Conservation (phyloP, 768 basidiomycete species). For the Cyclocybe aegerita region DNA sequence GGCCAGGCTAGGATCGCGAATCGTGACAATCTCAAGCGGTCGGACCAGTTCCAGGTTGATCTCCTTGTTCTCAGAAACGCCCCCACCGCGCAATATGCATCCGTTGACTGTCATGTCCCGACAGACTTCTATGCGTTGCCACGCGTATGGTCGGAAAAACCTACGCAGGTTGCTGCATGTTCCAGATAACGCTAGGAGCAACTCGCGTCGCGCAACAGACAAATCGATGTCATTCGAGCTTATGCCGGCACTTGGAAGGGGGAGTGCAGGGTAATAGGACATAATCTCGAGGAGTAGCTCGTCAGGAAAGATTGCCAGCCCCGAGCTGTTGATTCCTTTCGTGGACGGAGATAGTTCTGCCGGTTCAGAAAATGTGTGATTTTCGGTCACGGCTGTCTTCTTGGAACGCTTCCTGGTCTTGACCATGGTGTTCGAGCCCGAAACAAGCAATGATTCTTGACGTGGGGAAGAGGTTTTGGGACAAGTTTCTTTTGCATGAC, state of each 20-base stretch:
- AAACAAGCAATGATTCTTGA: no score
- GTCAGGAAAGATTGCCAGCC: slow-evolving; percentile 1
- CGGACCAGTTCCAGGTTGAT: slow-evolving; percentile 10
- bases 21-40: slow-evolving; percentile 23
- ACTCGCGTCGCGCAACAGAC: neutral
- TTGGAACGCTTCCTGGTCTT: no score
- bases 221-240: neutral
- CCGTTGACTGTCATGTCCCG: neutral
- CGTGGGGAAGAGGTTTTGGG: no score
- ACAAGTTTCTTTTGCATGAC: no score
- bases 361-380: no score
- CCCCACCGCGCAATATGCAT: neutral
- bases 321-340: neutral
- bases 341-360: no score
- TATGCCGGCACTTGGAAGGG: slow-evolving; percentile 1
- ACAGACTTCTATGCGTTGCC: slow-evolving; percentile 13
- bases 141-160: slow-evolving; percentile 7
- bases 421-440: no score
- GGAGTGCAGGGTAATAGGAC: neutral
- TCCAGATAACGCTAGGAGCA: slow-evolving; percentile 3
- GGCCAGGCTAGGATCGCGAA: slow-evolving; percentile 18
- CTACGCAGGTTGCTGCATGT: slow-evolving; percentile 12
- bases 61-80: neutral
- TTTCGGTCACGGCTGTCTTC: no score
- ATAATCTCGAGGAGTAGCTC: slow-evolving; percentile 2